A percentile compares a stretch with the other conserved stretches of the same genome.
Conservation (phyloP, 1,284 basidiomycete genomes). For the Cryptococcus sp. region DNA sequence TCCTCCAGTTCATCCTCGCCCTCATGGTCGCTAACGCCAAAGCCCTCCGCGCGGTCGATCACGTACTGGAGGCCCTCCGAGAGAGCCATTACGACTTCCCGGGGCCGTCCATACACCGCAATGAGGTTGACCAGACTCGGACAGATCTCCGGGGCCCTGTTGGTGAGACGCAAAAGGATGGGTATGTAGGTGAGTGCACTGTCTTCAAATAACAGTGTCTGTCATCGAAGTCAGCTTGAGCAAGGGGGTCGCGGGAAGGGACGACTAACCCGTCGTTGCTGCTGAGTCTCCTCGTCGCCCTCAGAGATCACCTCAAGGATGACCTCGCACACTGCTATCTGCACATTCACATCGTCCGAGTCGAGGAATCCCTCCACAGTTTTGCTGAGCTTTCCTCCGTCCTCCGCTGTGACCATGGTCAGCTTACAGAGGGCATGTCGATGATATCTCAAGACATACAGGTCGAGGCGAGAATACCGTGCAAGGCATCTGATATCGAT, state of each 20-base stretch:
- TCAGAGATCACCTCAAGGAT: slow-evolving; percentile 11
- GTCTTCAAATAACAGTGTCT: slow-evolving; percentile 14
- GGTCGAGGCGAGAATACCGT: no score
- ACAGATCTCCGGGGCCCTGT: not conserved
- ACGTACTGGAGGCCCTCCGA: slow-evolving; percentile 27
- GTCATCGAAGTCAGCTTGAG: not conserved
- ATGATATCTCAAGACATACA: no score
- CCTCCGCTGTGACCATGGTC: not conserved
- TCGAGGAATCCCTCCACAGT: slow-evolving; percentile 14
- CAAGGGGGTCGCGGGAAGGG: not conserved
- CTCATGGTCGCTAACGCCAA: slow-evolving; percentile 32
- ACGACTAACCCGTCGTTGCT: slow-evolving; percentile 6
- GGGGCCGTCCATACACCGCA: slow-evolving; percentile 18
- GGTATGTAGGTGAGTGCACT: slow-evolving; percentile 17
- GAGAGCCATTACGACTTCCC: slow-evolving; percentile 35
- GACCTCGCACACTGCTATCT: slow-evolving; percentile 12
- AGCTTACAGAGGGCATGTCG: not conserved
- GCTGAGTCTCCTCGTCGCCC: slow-evolving; percentile 1
- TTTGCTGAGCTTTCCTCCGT: slow-evolving; percentile 6
- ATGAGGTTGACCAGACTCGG: slow-evolving; percentile 17
- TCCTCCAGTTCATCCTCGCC: slow-evolving; percentile 16
- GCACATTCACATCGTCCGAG: slow-evolving; percentile 1
- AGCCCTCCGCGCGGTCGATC: slow-evolving; percentile 27
- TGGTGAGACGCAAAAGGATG: slow-evolving; percentile 9
- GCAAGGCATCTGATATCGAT: no score